A percentile compares a stretch with the other conserved stretches of the same genome.
phyloP scores from a whole-genome alignment of 768 basidiomycete genomes.

The Trametes gibbosa region DNA sequence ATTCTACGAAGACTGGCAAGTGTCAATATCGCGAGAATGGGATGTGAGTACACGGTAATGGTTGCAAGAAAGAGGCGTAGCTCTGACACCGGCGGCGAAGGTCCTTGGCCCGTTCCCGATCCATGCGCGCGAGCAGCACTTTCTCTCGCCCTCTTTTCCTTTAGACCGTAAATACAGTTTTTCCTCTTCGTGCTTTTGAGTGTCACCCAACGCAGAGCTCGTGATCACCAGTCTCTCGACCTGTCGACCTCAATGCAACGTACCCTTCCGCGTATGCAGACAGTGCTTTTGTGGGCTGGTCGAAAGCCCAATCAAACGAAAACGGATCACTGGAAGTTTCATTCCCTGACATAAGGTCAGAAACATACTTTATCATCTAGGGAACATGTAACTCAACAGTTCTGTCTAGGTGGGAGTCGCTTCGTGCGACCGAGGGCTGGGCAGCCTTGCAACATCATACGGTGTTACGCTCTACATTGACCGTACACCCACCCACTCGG shows the following conservation, averaged over 20 bases:
- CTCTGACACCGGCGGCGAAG: no score
- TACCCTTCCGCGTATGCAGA: conserved; percentile 75
- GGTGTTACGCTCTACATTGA: conserved; percentile 63
- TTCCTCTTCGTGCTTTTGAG: neutral
- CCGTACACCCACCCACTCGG: conserved; percentile 45
- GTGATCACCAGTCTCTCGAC: conserved; percentile 42
- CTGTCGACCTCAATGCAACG: conserved; percentile 44
- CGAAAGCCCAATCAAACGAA: conserved; percentile 36
- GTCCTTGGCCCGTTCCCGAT: conserved; percentile 83
- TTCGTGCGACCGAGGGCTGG: conserved; percentile 84
- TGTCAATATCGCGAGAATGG: conserved; percentile 16
- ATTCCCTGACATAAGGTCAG: conserved; percentile 60
- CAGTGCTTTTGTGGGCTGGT: conserved; percentile 59
- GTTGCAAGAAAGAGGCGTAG: neutral
- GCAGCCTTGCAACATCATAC: conserved; percentile 80
- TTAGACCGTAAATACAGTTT: conserved; percentile 48
- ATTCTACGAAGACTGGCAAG: conserved; percentile 3
- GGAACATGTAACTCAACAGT: neutral
- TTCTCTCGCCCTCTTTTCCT: conserved; percentile 75
- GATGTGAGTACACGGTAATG: conserved; percentile 12
- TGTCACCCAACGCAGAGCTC: neutral
- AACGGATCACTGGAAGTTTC: conserved; percentile 57
- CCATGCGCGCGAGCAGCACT: conserved; percentile 81
- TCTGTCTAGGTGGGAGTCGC: conserved; percentile 59
- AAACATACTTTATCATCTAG: neutral